Evolutionary conservation across 2,329 filamentous ascomycete species (phyloP).

Genomic region (Gnomoniopsis smithogilvyi): DNA sequence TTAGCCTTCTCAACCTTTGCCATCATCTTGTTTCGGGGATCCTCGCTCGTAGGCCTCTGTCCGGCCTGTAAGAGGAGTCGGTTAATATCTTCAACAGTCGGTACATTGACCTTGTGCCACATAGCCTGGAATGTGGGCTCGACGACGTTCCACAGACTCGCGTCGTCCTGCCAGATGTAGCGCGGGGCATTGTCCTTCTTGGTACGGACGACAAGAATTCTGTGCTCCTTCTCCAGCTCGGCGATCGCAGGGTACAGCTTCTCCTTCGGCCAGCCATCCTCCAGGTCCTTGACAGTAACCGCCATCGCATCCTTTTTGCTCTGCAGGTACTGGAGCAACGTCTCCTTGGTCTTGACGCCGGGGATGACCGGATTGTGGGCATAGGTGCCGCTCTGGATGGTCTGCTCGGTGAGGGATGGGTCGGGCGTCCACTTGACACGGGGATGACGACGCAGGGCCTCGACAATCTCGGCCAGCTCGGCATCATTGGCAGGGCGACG

Average conservation of each 20-base stretch:
- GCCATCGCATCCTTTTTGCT: conserved; percentile 76
- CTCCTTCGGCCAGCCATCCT: conserved; percentile 92
- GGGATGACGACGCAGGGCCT: conserved; percentile 64
- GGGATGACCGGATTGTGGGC: conserved; percentile 77
- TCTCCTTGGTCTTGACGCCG: conserved; percentile 72
- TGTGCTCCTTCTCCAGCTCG: conserved; percentile 72
- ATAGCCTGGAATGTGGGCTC: conserved; percentile 80
- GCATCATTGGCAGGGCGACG: conserved; percentile 61
- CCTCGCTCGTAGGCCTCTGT: conserved; percentile 80
- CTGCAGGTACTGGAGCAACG: conserved; percentile 79
- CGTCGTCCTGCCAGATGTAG: conserved; percentile 86
- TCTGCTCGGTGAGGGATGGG: conserved; percentile 60
- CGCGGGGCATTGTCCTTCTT: conserved; percentile 88
- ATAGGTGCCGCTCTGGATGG: conserved; percentile 70
- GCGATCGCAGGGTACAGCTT: conserved; percentile 65
- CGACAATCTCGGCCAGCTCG: conserved; percentile 61
- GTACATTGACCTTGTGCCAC: conserved; percentile 80
- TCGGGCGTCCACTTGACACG: conserved; percentile 57
- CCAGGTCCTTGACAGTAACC: conserved; percentile 82
- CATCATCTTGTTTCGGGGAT: conserved; percentile 58
- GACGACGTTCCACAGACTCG: conserved; percentile 69
- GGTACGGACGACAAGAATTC: conserved; percentile 80
- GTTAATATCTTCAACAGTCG: conserved; percentile 71
- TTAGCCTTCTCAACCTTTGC: conserved; percentile 71
- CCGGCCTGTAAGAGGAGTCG: conserved; percentile 73